Percentiles rank a stretch among this genome's conserved stretches.
Evolutionary conservation across 139 green algal species (phyloP).

Genomic region (Chlorella sp.): DNA sequence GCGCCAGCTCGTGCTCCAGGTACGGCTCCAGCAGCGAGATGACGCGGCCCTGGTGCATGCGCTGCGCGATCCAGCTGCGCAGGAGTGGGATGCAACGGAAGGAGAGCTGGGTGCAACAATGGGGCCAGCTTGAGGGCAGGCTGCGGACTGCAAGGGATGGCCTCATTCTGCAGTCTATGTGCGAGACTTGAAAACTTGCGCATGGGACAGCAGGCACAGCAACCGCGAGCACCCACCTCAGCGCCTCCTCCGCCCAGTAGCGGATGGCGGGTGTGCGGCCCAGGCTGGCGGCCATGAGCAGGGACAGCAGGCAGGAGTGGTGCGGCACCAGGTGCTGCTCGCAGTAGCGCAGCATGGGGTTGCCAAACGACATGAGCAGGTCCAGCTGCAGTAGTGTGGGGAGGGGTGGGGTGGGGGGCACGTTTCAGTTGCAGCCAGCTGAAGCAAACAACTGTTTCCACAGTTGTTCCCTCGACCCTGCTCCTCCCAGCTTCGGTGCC

Average conservation of each 20-base stretch:
- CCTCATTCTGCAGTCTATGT: too few species aligned
- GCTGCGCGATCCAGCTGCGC: constrained; percentile 12
- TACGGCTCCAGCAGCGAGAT: constrained; percentile 13
- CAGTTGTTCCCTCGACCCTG: too few species aligned
- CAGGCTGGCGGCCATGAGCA: constrained; percentile 27
- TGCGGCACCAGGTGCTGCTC: constrained; percentile 5
- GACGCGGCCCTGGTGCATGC: constrained; percentile 19
- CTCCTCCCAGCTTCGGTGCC: too few species aligned
- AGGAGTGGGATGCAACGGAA: too few species aligned
- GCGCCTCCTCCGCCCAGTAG: constrained; percentile 18
- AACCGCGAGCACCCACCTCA: neutral
- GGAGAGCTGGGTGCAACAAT: too few species aligned
- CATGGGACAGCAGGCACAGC: too few species aligned
- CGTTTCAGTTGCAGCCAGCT: too few species aligned
- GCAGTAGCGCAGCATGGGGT: constrained; percentile 18
- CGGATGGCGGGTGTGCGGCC: constrained; percentile 19
- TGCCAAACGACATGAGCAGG: constrained; percentile 11
- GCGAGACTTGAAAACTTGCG: too few species aligned
- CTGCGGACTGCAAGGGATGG: too few species aligned
- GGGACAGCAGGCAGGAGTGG: constrained; percentile 28
- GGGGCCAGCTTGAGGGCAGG: too few species aligned
- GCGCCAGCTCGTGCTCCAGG: constrained; percentile 6
- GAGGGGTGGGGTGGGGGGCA: too few species aligned
- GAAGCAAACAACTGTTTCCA: too few species aligned
- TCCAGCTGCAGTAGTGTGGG: neutral